Conservation (phyloP, 345 rosid species). For the Cardamine occulta region DNA sequence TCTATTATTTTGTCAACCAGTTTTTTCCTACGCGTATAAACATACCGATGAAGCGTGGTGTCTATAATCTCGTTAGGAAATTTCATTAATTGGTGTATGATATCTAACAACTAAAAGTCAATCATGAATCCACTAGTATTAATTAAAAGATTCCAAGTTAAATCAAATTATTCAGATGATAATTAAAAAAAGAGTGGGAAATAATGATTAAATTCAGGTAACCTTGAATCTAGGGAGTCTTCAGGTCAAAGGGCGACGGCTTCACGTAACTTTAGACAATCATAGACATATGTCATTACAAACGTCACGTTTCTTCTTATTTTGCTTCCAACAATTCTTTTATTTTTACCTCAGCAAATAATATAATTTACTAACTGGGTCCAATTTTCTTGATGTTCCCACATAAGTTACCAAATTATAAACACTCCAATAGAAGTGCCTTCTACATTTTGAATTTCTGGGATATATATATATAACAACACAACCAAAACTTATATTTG, state of each 20-base stretch:
- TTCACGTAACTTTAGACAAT: slow-evolving; percentile 28
- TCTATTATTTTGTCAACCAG: no score
- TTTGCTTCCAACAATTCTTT: no score
- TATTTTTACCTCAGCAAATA: background rate
- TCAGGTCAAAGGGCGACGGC: slow-evolving; percentile 29
- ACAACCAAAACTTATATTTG: background rate
- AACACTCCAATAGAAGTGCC: background rate
- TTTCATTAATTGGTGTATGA: background rate
- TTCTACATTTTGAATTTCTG: background rate
- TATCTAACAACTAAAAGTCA: background rate
- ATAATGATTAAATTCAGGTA: slow-evolving; percentile 1
- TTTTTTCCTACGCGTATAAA: background rate
- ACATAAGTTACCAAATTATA: background rate
- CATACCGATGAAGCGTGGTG: background rate
- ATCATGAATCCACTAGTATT: background rate
- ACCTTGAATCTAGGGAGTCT: slow-evolving; percentile 12
- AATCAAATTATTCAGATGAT: background rate
- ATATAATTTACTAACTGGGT: background rate
- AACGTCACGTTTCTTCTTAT: slow-evolving; percentile 29
- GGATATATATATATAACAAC: background rate
- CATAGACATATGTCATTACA: slow-evolving; percentile 33
- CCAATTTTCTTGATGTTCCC: background rate
- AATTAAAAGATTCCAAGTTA: slow-evolving; percentile 8
- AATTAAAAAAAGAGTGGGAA: background rate
- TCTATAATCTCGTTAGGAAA: no score